Conservation (phyloP, 2,329 filamentous ascomycete species). For the Penicillium sp. region DNA sequence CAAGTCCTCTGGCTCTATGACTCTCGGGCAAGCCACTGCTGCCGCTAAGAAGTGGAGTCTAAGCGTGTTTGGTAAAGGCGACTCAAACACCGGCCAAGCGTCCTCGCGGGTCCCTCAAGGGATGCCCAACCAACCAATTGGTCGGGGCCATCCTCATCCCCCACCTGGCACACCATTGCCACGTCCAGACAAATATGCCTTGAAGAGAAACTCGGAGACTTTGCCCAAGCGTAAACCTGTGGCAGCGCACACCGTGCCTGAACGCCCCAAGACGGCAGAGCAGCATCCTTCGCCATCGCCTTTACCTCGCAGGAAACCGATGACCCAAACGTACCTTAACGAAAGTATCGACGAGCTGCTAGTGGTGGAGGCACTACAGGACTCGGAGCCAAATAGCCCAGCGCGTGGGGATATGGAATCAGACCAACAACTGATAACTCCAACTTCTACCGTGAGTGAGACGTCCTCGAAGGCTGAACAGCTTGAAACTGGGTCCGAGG, state of each 20-base stretch:
- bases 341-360: conserved; percentile 52
- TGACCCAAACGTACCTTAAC: conserved; percentile 34
- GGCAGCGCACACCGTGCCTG: conserved; percentile 42
- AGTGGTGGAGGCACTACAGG: conserved; percentile 62
- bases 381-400: conserved; percentile 52
- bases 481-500: background rate
- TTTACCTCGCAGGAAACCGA: conserved; percentile 48
- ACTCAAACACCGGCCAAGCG: conserved; percentile 42
- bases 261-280: conserved; percentile 30
- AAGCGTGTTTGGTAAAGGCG: conserved; percentile 47
- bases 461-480: conserved; percentile 4
- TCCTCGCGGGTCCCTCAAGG: conserved; percentile 34
- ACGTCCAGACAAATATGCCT: conserved; percentile 56
- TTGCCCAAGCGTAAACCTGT: conserved; percentile 65
- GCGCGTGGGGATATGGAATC: conserved; percentile 23
- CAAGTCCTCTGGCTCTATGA: conserved; percentile 41
- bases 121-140: conserved; percentile 67
- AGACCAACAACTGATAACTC: conserved; percentile 8
- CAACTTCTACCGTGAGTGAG: conserved; percentile 9
- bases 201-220: conserved; percentile 55
- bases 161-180: conserved; percentile 77
- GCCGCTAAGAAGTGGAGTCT: conserved; percentile 60
- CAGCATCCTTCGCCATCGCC: conserved; percentile 45
- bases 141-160: conserved; percentile 74
- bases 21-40: conserved; percentile 51